These are phyloP conservation scores for Pseudogymnoascus sp. DNA, from an alignment of 2,329 filamentous ascomycete species.

Conservation along the genomic window DNA sequence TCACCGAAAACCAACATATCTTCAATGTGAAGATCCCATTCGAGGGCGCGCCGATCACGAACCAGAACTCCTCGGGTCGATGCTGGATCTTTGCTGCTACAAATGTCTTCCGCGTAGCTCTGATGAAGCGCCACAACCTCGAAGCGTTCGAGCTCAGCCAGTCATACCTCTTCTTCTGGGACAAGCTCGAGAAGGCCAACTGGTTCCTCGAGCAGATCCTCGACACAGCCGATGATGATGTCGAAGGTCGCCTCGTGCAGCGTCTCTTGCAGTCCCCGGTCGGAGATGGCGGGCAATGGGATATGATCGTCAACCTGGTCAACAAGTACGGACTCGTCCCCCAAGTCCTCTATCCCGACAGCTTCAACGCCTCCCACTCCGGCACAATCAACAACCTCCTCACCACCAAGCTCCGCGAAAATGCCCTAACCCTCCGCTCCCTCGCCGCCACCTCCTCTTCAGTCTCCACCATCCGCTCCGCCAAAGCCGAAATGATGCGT, in stretches of 20 bases:
- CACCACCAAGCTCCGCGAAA: conserved; percentile 81
- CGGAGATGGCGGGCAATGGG: conserved; percentile 81
- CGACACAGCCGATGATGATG: conserved; percentile 61
- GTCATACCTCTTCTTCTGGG: conserved; percentile 85
- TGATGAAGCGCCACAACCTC: conserved; percentile 77
- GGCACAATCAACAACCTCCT: conserved; percentile 64
- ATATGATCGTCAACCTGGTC: conserved; percentile 84
- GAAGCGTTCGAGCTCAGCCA: conserved; percentile 80
- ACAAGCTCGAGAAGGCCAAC: conserved; percentile 88
- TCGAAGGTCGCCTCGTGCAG: conserved; percentile 68
- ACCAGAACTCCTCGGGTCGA: conserved; percentile 72
- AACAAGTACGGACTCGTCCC: conserved; percentile 85
- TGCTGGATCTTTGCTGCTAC: conserved; percentile 91
- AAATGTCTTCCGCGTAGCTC: conserved; percentile 83
- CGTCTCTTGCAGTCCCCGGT: conserved; percentile 61
- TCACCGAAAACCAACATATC: conserved; percentile 65
- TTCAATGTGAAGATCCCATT: conserved; percentile 79
- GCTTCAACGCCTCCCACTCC: conserved; percentile 68
- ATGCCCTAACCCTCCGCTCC: conserved; percentile 63
- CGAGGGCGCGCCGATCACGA: conserved; percentile 77
- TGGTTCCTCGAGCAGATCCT: conserved; percentile 82
- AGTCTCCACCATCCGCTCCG: conserved; percentile 31
- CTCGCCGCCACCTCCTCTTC: conserved; percentile 35
- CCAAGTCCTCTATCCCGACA: conserved; percentile 73
- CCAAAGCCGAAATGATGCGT: conserved; percentile 68